These are phyloP conservation scores for Pezicula radicicola DNA, from an alignment of 2,329 filamentous ascomycete genomes.

Conservation along the genomic window DNA sequence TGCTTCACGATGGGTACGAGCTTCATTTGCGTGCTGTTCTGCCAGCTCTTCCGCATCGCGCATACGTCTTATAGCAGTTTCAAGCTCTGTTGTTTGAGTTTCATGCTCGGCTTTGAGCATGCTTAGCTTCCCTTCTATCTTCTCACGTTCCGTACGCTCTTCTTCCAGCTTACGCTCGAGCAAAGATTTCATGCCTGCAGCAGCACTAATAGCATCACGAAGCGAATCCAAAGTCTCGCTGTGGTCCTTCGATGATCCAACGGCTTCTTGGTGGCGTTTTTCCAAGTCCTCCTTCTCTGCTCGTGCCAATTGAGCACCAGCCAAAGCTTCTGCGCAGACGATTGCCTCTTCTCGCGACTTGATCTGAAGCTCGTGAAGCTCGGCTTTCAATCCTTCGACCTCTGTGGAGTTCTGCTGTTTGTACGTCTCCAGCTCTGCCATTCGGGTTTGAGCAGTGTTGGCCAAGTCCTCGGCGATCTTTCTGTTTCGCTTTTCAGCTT, in stretches of 20 bases:
- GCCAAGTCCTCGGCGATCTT: conserved; percentile 86
- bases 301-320: conserved; percentile 69
- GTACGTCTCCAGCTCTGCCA: conserved; percentile 79
- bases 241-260: conserved; percentile 67
- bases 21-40: conserved; percentile 84
- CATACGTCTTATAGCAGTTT: conserved; percentile 68
- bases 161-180: conserved; percentile 81
- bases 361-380: conserved; percentile 77
- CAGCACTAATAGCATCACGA: conserved; percentile 74
- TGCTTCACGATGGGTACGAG: conserved; percentile 77
- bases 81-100: conserved; percentile 72
- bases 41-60: conserved; percentile 85
- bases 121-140: conserved; percentile 71
- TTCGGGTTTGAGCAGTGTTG: conserved; percentile 76
- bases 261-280: conserved; percentile 63
- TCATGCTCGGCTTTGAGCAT: conserved; percentile 83
- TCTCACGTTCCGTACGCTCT: conserved; percentile 73
- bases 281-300: conserved; percentile 83
- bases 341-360: conserved; percentile 78
- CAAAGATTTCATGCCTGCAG: conserved; percentile 70
- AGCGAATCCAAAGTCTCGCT: conserved; percentile 70
- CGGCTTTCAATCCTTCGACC: conserved; percentile 78
- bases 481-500: conserved; percentile 76
- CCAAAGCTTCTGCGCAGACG: conserved; percentile 71
- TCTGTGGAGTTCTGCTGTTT: conserved; percentile 82